Percentiles rank a stretch among this genome's conserved stretches.
These are phyloP conservation scores for Lyophyllum decastes DNA, from an alignment of 768 basidiomycete species.

Conservation along the genomic window DNA sequence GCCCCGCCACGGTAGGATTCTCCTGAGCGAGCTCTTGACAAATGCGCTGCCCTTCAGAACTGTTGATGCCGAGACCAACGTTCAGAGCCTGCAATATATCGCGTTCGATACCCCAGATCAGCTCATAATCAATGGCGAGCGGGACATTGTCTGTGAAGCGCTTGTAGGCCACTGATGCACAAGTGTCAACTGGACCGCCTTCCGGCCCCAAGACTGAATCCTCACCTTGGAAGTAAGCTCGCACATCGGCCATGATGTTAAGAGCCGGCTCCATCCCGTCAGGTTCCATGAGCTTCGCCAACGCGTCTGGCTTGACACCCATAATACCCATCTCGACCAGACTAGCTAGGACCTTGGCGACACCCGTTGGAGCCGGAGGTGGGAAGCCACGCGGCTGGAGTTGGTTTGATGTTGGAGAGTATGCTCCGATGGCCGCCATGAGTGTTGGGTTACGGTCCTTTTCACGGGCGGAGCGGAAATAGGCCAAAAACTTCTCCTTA, in stretches of 20 bases:
- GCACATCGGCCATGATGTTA: constrained; percentile 68
- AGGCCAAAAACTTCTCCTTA: constrained; percentile 46
- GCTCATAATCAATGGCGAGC: constrained; percentile 54
- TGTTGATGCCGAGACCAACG: constrained; percentile 52
- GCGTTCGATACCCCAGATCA: constrained; percentile 52
- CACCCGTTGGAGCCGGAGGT: constrained; percentile 15
- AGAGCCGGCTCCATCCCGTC: constrained; percentile 59
- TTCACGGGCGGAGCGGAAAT: constrained; percentile 48
- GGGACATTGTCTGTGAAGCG: constrained; percentile 60
- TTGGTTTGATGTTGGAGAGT: background rate
- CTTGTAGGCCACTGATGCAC: constrained; percentile 54
- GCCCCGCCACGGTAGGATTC: constrained; percentile 2
- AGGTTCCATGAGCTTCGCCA: constrained; percentile 49
- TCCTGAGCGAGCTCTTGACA: constrained; percentile 49
- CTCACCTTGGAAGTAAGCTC: constrained; percentile 76
- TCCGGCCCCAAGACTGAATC: background rate
- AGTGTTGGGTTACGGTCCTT: constrained; percentile 28
- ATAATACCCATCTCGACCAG: constrained; percentile 40
- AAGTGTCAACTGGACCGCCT: no score
- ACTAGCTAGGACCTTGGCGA: constrained; percentile 35
- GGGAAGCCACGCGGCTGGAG: no score
- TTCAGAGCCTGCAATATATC: constrained; percentile 47
- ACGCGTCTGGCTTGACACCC: constrained; percentile 38
- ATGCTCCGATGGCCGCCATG: constrained; percentile 24
- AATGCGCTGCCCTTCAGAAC: constrained; percentile 42